phyloP scores from a whole-genome alignment of 2,329 filamentous ascomycete genomes.

The Claviceps purpurea region DNA sequence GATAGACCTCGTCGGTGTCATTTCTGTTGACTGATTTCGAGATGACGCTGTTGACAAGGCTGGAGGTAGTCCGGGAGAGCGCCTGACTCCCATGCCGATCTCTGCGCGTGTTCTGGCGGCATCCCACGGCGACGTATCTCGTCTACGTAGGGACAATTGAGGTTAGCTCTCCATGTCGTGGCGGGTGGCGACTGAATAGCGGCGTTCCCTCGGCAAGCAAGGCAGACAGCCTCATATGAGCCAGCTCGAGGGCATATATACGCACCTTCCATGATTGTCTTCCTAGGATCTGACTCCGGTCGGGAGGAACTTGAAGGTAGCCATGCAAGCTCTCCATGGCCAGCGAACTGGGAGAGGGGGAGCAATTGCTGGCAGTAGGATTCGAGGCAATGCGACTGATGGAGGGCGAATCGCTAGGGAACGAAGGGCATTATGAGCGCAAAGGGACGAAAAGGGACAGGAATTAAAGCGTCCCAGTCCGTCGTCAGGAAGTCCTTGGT shows the following conservation, averaged over 20 bases:
- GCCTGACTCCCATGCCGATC: conserved; percentile 23
- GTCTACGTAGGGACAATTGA: conserved; percentile 23
- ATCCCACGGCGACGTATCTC: conserved; percentile 46
- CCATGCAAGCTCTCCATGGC: conserved; percentile 31
- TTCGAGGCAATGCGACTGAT: not conserved
- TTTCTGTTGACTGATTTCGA: conserved; percentile 22
- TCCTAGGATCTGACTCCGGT: conserved; percentile 36
- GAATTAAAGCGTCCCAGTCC: not conserved
- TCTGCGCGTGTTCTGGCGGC: conserved; percentile 17
- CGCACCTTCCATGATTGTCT: conserved; percentile 39
- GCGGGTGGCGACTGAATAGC: not conserved
- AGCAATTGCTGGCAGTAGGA: not conserved
- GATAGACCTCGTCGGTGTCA: conserved; percentile 29
- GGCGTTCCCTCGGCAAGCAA: not conserved
- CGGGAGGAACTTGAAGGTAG: conserved; percentile 35
- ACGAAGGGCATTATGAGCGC: not conserved
- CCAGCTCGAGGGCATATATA: not conserved
- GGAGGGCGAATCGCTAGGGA: not conserved
- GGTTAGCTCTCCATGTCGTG: conserved; percentile 4
- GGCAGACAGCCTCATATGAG: not conserved
- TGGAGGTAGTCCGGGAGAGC: conserved; percentile 27
- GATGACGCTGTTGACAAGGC: conserved; percentile 23
- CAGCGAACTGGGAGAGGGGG: not conserved
- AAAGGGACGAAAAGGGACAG: not conserved
- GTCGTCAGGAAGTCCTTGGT: not conserved